Percentiles rank a stretch among this genome's conserved stretches.
These are phyloP conservation scores for Tolypocladium cylindrosporum DNA, from an alignment of 2,329 filamentous ascomycete genomes.

Conservation along the genomic window DNA sequence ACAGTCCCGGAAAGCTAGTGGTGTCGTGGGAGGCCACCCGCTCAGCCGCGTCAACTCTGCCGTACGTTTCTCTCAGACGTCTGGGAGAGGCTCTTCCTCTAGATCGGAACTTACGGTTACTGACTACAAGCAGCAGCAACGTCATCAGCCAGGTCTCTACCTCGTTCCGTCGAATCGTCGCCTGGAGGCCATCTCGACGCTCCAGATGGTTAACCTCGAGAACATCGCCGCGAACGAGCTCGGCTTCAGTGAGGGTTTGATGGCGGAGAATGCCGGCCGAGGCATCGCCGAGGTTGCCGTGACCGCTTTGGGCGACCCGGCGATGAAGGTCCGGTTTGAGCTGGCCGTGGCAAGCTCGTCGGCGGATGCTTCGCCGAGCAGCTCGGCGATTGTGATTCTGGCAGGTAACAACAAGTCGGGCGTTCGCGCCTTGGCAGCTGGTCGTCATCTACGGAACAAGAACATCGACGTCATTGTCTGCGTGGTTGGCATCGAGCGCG, in stretches of 20 bases:
- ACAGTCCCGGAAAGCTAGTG: slow-evolving; percentile 47
- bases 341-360: slow-evolving; percentile 29
- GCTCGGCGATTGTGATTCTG: slow-evolving; percentile 56
- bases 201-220: slow-evolving; percentile 88
- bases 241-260: slow-evolving; percentile 78
- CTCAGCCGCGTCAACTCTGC: slow-evolving; percentile 39
- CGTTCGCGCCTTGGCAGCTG: slow-evolving; percentile 73
- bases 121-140: slow-evolving; percentile 24
- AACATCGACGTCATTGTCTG: slow-evolving; percentile 73
- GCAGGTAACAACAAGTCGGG: slow-evolving; percentile 93
- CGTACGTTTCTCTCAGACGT: slow-evolving; percentile 24
- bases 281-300: slow-evolving; percentile 80
- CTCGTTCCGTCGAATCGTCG: slow-evolving; percentile 44
- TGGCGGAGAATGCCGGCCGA: slow-evolving; percentile 83
- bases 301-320: slow-evolving; percentile 53
- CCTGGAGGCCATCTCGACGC: slow-evolving; percentile 54
- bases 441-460: slow-evolving; percentile 76
- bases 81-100: slow-evolving; percentile 18
- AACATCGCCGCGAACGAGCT: slow-evolving; percentile 83
- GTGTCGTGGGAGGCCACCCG: slow-evolving; percentile 26
- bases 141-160: slow-evolving; percentile 38
- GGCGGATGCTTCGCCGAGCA: slow-evolving; percentile 17
- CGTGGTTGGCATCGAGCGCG: slow-evolving; percentile 74
- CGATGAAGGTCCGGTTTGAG: slow-evolving; percentile 41
- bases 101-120: slow-evolving; percentile 20